These are phyloP conservation scores for Secale cereale DNA, from an alignment of 176 grass and related monocot genomes.

Conservation along the genomic window DNA sequence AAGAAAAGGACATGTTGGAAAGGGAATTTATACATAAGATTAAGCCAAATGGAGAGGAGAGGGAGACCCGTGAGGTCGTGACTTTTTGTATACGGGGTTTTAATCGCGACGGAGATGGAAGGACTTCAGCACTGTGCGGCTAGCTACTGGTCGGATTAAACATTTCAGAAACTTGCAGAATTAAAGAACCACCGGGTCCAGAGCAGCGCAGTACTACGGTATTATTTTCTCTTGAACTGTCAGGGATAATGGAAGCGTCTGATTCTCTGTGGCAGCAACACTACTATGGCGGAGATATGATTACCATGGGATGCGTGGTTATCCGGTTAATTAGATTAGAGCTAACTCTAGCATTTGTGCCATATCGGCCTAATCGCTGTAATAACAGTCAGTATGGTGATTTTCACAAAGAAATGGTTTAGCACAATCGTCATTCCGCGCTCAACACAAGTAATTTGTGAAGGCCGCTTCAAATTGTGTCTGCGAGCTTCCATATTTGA, in stretches of 20 bases:
- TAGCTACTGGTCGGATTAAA: neutral
- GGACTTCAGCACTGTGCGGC: neutral
- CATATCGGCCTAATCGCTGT: no score
- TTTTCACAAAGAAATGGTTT: no score
- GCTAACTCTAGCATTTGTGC: no score
- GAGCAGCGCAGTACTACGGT: neutral
- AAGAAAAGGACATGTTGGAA: neutral
- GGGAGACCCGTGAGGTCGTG: neutral
- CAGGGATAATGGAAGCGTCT: slow-evolving; percentile 23
- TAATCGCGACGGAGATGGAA: neutral
- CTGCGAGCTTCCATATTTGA: no score
- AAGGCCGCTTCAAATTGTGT: no score
- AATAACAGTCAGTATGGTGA: no score
- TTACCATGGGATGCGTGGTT: no score
- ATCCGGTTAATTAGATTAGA: no score
- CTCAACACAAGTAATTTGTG: no score
- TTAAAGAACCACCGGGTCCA: neutral
- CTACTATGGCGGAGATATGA: neutral
- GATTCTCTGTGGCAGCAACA: slow-evolving; percentile 4
- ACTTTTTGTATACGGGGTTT: neutral
- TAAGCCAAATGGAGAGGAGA: neutral
- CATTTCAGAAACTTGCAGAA: neutral
- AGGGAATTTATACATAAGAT: neutral
- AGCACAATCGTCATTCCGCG: no score
- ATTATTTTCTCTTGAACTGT: slow-evolving; percentile 14